Evolutionary conservation across 2,329 filamentous ascomycete species (phyloP), one percentile per base, ranked within the genome.

Genomic region (Penicillium concentricum): DNA sequence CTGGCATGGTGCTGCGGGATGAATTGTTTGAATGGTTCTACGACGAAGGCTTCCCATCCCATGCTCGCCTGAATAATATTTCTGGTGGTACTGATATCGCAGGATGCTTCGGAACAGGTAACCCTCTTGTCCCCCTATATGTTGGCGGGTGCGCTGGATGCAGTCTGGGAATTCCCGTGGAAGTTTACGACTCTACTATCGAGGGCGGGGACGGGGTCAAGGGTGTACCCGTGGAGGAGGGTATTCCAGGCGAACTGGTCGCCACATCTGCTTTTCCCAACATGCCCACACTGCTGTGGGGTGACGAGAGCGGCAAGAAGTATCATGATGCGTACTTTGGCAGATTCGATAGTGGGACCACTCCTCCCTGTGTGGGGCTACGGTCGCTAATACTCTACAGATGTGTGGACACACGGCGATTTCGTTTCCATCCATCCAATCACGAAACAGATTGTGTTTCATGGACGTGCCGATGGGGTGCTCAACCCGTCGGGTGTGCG

Each of bases 361-460:
- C 42, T 18, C 7, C 26, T 18, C 38, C 10, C 20, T 28, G 13
- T 20, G 37, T 46, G n/a, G 26, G 9, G 12, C 1, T 26, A 37
- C 10, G 7, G 30, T 45, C 22, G 18, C 51, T 59, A 38, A 51
- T 22, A 9, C 15, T 30, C 13, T n/a, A 3, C 38, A 69, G 70
- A 85, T 54, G 89, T 90, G 1, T 94, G 90, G 91, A 88, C 89
- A 0, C 91, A 94, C 61, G 90, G 90, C 22, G 91, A 94, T 68
- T 93, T 92, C 70, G 86, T 90, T 66, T 81, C 83, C 35, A 76
- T 89, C 15, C 85, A 93, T 67, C 89, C 89, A 0, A 62, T 75
- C 4, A 92, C 89, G 1, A 82, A 84, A 7, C 82, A 84, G 52
- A 52, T 72, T 4, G 53, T 67, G 9, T 68, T 74, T 44, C 66